Evolutionary conservation across 2,329 filamentous ascomycete species (phyloP), one percentile per base, ranked within the genome.

Genomic region (Tolypocladium ovalisporum): DNA sequence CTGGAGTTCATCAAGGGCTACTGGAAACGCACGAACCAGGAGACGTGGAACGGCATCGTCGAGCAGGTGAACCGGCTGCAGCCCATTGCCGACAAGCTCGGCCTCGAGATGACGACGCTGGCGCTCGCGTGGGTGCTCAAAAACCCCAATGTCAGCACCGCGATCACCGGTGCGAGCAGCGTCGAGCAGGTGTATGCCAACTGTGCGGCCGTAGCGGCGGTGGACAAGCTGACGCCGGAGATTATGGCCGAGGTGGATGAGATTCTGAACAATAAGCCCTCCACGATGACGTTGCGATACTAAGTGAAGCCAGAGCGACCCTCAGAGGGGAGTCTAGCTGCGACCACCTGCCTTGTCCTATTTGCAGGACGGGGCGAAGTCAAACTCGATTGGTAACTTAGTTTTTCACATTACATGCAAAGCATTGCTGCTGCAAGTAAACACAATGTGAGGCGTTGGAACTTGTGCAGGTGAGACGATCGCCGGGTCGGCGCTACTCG

Each of bases 41-140:
- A 81, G 54, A 71, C 70, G 52, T 85, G 82, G 80, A 75, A 81
- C 54, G 72, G 70, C 55, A 69, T 82, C 54, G 75, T 89, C 59
- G 75, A 82, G 61, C 81, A 81, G 68, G 82, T 88, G 55, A 80
- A 78, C 63, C 76, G 78, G 65, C 72, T 84, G 60, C 73, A 81
- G 75, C 76, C 81, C 54, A 79, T 91, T 61, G 87, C 88, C 2
- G 79, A 88, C 56, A 79, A 77, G 63, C 73, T 90, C 44, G 84
- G 79, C 15, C 76, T 85, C 59, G 83, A 80, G 68, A 70, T 76
- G 71, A 76, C 74, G 64, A 74, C 76, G 55, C 73, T 86, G 49
- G 82, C 83, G 0, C 73, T 86, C 55, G 82, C 81, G 2, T 87
- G 84, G 83, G 80, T 83, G 17, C 72, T 86, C 54, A 80, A 77